These are phyloP conservation scores for Rhamnella rubrinervis DNA, from an alignment of 331 rosid genomes.

Conservation along the genomic window DNA sequence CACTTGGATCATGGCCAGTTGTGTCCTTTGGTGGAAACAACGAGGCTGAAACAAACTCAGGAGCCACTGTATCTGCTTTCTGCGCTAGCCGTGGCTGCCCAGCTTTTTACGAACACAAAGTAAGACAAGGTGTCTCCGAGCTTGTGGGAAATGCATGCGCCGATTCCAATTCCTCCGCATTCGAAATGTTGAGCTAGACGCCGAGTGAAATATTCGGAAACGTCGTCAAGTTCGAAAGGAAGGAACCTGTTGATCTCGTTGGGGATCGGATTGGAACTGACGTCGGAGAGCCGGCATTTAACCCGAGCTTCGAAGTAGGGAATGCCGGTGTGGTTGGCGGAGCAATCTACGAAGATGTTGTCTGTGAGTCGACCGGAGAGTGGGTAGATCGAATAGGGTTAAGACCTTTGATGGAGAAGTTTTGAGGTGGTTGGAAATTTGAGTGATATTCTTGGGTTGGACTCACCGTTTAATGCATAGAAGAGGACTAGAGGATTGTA, in stretches of 20 bases:
- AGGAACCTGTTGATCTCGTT: constrained; percentile 16
- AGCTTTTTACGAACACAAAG: constrained; percentile 8
- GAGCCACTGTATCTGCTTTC: not conserved
- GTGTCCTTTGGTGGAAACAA: constrained; percentile 25
- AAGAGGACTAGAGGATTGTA: constrained; percentile 22
- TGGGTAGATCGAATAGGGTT: constrained; percentile 11
- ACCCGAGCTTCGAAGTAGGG: constrained; percentile 22
- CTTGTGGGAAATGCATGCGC: constrained; percentile 25
- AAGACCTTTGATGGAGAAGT: constrained; percentile 18
- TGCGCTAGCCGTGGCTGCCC: constrained; percentile 18
- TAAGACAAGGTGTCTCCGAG: constrained; percentile 17
- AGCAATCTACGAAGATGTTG: constrained; percentile 13
- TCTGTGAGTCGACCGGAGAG: constrained; percentile 10
- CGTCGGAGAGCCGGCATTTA: constrained; percentile 3
- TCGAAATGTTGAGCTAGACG: constrained; percentile 24
- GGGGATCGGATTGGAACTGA: constrained; percentile 6
- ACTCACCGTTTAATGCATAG: not conserved
- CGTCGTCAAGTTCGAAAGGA: constrained; percentile 9
- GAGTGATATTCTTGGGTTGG: not conserved
- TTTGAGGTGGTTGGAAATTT: constrained; percentile 23
- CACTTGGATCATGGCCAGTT: not conserved
- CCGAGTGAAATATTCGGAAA: not conserved
- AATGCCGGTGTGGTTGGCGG: constrained; percentile 5
- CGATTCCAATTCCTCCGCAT: constrained; percentile 33
- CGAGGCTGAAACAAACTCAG: constrained; percentile 4